A percentile compares a stretch with the other conserved stretches of the same genome.
phyloP scores from a whole-genome alignment of 495 filamentous ascomycete species.

The Penicillium bovifimosum region DNA sequence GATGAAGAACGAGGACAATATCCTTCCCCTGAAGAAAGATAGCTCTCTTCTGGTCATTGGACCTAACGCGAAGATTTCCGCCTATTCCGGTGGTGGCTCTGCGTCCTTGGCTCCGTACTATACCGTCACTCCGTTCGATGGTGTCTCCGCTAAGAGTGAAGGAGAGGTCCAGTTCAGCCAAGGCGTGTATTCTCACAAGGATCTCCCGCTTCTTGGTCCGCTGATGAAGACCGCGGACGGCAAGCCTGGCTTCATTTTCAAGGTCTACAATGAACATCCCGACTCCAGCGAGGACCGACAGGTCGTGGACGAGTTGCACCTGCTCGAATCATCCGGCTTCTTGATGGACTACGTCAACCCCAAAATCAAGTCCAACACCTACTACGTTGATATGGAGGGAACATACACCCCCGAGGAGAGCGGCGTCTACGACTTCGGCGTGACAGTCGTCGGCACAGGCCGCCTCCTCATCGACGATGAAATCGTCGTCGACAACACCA shows the following conservation, averaged over 20 bases:
- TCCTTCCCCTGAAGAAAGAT: slow-evolving; percentile 60
- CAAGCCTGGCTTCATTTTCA: slow-evolving; percentile 52
- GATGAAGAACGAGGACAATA: slow-evolving; percentile 65
- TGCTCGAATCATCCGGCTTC: slow-evolving; percentile 50
- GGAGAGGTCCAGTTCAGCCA: slow-evolving; percentile 40
- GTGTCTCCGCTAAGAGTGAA: slow-evolving; percentile 51
- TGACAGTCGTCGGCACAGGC: slow-evolving; percentile 71
- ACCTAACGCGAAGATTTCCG: slow-evolving; percentile 70
- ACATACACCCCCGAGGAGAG: slow-evolving; percentile 52
- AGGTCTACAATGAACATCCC: slow-evolving; percentile 54
- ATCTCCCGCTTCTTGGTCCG: slow-evolving; percentile 51
- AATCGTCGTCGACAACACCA: slow-evolving; percentile 63
- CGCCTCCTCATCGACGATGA: slow-evolving; percentile 63
- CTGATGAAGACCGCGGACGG: slow-evolving; percentile 45
- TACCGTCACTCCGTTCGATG: slow-evolving; percentile 62
- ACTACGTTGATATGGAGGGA: slow-evolving; percentile 60
- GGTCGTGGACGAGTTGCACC: slow-evolving; percentile 48
- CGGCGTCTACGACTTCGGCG: slow-evolving; percentile 69
- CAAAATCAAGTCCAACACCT: slow-evolving; percentile 46
- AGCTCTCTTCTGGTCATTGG: slow-evolving; percentile 71
- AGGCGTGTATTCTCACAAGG: slow-evolving; percentile 57
- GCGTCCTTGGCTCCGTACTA: slow-evolving; percentile 78
- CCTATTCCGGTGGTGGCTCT: slow-evolving; percentile 76
- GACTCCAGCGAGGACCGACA: slow-evolving; percentile 35
- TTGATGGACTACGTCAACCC: slow-evolving; percentile 60